A percentile compares a stretch with the other conserved stretches of the same genome.
These are phyloP conservation scores for Penicillium mononematosum DNA, from an alignment of 495 filamentous ascomycete genomes.

Conservation along the genomic window DNA sequence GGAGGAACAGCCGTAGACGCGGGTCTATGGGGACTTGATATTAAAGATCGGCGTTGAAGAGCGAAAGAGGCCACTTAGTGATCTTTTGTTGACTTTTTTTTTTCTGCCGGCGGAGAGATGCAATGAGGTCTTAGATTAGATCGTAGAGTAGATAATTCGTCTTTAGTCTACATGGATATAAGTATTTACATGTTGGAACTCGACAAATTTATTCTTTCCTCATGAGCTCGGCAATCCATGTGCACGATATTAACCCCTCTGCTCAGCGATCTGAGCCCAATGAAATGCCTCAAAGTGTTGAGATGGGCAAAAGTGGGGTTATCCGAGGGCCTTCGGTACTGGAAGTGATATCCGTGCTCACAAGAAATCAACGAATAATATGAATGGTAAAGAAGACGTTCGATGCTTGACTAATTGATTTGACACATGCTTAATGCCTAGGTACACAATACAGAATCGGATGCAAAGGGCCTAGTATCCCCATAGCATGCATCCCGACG, in stretches of 20 bases:
- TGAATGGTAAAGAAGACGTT: background rate
- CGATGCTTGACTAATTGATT: slow-evolving; percentile 14
- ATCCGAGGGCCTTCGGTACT: slow-evolving; percentile 14
- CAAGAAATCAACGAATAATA: background rate
- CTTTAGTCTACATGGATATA: background rate
- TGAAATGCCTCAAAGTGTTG: slow-evolving; percentile 15
- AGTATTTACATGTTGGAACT: background rate
- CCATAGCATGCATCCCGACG: slow-evolving; percentile 1
- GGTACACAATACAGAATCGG: slow-evolving; percentile 28
- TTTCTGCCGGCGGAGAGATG: slow-evolving; percentile 14
- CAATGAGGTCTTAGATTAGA: background rate
- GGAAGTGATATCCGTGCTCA: background rate
- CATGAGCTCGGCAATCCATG: slow-evolving; percentile 8
- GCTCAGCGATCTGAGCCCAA: slow-evolving; percentile 14
- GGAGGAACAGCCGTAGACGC: background rate
- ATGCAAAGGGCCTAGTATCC: slow-evolving; percentile 4
- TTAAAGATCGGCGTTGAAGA: slow-evolving; percentile 1
- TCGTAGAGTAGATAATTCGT: background rate
- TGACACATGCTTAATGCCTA: slow-evolving; percentile 21
- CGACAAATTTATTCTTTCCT: background rate
- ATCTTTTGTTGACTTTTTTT: slow-evolving; percentile 11
- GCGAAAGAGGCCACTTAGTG: slow-evolving; percentile 10
- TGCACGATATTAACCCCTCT: slow-evolving; percentile 3
- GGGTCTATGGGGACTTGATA: slow-evolving; percentile 1
- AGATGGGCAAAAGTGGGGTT: slow-evolving; percentile 24